phyloP scores from a whole-genome alignment of 306 rosid species.

The Mucuna pruriens region DNA sequence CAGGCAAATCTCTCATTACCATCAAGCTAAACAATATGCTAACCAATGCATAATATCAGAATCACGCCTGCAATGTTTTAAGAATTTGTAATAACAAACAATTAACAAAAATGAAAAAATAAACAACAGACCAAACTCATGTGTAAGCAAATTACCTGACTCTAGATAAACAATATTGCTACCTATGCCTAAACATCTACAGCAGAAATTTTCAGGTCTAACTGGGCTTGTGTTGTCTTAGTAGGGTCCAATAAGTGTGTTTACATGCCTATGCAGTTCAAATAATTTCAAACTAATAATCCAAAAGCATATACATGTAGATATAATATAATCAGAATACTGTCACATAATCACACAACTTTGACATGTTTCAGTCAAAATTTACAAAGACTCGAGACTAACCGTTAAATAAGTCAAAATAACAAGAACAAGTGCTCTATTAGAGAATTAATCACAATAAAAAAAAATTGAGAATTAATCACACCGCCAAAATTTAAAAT shows the following conservation, averaged over 20 bases:
- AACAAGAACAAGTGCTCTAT: neutral
- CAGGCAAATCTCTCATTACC: neutral
- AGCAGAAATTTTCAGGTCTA: neutral
- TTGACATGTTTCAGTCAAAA: neutral
- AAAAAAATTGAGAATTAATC: too few species aligned
- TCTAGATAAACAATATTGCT: neutral
- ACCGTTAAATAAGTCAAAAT: neutral
- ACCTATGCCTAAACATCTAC: neutral
- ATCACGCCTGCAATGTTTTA: neutral
- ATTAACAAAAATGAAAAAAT: neutral
- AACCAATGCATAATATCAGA: neutral
- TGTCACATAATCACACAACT: neutral
- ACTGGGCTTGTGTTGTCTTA: neutral
- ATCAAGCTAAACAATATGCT: neutral
- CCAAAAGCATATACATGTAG: neutral
- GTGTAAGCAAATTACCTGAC: neutral
- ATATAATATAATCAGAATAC: neutral
- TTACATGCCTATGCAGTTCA: neutral
- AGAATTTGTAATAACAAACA: neutral
- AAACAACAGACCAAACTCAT: neutral
- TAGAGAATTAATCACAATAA: too few species aligned
- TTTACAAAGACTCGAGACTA: neutral
- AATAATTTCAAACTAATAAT: neutral
- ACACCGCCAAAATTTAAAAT: neutral
- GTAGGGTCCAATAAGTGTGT: neutral